phyloP scores from a whole-genome alignment of 331 rosid genomes.

The Cydonia oblonga region DNA sequence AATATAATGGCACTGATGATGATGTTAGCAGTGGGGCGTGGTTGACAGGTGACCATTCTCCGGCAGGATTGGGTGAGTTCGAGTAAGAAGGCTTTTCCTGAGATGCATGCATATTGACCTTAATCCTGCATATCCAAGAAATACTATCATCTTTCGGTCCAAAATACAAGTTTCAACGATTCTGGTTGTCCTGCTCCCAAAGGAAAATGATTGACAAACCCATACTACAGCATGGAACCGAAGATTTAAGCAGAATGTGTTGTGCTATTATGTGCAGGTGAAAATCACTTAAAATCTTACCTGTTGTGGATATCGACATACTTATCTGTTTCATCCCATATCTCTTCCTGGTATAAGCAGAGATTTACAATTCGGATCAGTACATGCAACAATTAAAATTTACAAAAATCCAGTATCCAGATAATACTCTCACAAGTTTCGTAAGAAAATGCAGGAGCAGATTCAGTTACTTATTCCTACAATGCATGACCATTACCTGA shows the following conservation, averaged over 20 bases:
- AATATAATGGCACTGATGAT: conserved; percentile 14
- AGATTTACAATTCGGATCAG: conserved; percentile 13
- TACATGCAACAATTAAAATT: not conserved
- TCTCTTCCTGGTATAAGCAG: conserved; percentile 77
- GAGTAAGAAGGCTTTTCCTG: conserved; percentile 36
- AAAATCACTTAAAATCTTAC: conserved; percentile 28
- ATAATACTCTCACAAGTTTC: not conserved
- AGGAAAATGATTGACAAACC: not conserved
- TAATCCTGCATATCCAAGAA: conserved; percentile 60
- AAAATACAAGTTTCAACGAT: not conserved
- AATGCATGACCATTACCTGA: conserved; percentile 46
- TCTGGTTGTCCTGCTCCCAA: not conserved
- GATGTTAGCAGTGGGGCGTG: conserved; percentile 6
- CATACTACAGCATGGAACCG: not conserved
- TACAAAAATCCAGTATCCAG: not conserved
- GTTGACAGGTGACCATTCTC: conserved; percentile 11
- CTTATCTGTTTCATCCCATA: conserved; percentile 94
- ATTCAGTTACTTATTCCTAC: not conserved
- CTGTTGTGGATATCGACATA: conserved; percentile 93
- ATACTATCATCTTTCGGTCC: not conserved
- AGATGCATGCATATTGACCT: conserved; percentile 77
- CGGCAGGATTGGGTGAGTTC: conserved; percentile 26
- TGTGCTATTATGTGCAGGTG: not conserved
- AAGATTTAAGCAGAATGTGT: not conserved
- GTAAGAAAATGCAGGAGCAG: conserved; percentile 11